phyloP scores from a whole-genome alignment of 805 yeast genomes.

The Spathaspora passalidarum region DNA sequence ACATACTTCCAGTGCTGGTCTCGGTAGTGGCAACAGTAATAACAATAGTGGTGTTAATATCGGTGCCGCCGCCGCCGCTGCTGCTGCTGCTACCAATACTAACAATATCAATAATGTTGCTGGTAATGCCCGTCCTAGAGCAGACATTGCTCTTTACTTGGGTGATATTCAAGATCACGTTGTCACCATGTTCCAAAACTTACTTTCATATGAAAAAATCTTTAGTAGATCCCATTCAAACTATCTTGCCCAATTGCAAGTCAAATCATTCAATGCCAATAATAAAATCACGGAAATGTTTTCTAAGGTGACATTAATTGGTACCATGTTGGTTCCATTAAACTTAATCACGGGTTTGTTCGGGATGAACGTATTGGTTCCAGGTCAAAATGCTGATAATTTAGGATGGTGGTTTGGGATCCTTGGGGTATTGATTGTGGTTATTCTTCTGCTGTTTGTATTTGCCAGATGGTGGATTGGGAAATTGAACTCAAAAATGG shows the following conservation, averaged over 20 bases:
- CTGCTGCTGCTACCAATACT: slow-evolving; percentile 5
- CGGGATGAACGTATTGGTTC: slow-evolving; percentile 92
- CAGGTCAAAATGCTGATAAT: slow-evolving; percentile 53
- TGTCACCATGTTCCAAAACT: slow-evolving; percentile 90
- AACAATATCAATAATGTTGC: slow-evolving; percentile 14
- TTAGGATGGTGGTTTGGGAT: slow-evolving; percentile 30
- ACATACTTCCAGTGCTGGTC: neutral
- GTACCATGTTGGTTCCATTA: slow-evolving; percentile 87
- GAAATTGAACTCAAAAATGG: slow-evolving; percentile 8
- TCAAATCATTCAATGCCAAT: slow-evolving; percentile 83
- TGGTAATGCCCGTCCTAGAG: slow-evolving; percentile 59
- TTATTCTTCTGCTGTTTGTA: slow-evolving; percentile 15
- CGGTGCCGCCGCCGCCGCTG: slow-evolving; percentile 10
- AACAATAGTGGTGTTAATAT: neutral
- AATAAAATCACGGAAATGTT: slow-evolving; percentile 82
- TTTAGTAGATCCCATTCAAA: slow-evolving; percentile 89
- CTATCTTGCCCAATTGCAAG: slow-evolving; percentile 90
- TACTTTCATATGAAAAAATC: slow-evolving; percentile 87
- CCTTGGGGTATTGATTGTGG: slow-evolving; percentile 23
- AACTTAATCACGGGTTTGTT: slow-evolving; percentile 87
- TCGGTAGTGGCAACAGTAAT: slow-evolving; percentile 10
- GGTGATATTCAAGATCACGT: slow-evolving; percentile 98
- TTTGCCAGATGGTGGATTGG: slow-evolving; percentile 21
- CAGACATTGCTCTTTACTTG: slow-evolving; percentile 84
- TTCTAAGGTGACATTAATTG: slow-evolving; percentile 84